phyloP scores from a whole-genome alignment of 768 basidiomycete genomes.

The Filobasidium wieringae region DNA sequence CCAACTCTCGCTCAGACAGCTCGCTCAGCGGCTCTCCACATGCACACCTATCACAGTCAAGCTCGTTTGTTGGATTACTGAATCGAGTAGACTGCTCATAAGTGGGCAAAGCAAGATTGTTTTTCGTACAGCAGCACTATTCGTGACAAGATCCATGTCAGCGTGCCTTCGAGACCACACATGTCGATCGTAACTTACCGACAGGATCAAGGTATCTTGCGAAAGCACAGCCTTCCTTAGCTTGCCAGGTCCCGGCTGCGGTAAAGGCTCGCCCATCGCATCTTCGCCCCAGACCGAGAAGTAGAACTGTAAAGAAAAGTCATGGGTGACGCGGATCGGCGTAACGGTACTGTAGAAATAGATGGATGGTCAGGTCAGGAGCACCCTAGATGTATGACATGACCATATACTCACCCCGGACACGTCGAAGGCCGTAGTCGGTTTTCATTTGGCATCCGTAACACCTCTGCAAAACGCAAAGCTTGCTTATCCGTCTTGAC shows the following conservation, averaged over 20 bases:
- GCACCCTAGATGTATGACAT: neutral
- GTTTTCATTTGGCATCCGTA: constrained; percentile 29
- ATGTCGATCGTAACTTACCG: constrained; percentile 18
- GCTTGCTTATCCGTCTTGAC: constrained; percentile 11
- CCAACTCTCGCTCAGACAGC: constrained; percentile 14
- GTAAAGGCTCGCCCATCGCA: constrained; percentile 18
- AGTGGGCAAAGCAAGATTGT: constrained; percentile 11
- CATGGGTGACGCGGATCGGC: constrained; percentile 32
- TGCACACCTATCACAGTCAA: constrained; percentile 13
- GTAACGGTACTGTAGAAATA: constrained; percentile 27
- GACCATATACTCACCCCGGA: constrained; percentile 23
- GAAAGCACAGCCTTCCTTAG: constrained; percentile 27
- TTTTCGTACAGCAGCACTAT: constrained; percentile 12
- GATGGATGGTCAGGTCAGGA: neutral
- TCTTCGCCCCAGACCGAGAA: constrained; percentile 30
- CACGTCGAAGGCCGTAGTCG: constrained; percentile 29
- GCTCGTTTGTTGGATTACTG: constrained; percentile 2
- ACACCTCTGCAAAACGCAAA: constrained; percentile 1
- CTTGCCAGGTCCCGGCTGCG: constrained; percentile 30
- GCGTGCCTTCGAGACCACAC: neutral
- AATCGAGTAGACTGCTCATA: constrained; percentile 10
- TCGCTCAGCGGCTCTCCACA: constrained; percentile 13
- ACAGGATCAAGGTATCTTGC: constrained; percentile 23
- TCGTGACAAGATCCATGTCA: neutral
- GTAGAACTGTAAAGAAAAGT: constrained; percentile 27